Percentiles rank a stretch among this genome's conserved stretches.
phyloP scores from a whole-genome alignment of 2,329 filamentous ascomycete genomes.

The Lecanicillium sp. region DNA sequence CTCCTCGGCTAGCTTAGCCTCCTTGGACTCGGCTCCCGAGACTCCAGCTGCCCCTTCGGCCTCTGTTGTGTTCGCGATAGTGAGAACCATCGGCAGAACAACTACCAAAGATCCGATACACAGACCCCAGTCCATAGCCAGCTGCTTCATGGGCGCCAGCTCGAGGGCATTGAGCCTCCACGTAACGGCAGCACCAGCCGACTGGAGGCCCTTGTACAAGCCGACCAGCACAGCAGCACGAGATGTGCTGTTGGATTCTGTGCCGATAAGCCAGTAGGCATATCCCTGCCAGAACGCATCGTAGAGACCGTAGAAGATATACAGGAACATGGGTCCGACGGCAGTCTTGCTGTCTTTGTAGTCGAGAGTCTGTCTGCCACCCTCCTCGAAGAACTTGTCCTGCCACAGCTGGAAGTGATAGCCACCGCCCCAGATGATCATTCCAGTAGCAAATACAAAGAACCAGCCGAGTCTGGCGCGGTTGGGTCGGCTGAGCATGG shows the following conservation, averaged over 20 bases:
- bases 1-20: constrained; percentile 16
- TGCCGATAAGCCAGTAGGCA: constrained; percentile 55
- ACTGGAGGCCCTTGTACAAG: constrained; percentile 41
- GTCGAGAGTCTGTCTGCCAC: constrained; percentile 40
- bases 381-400: constrained; percentile 32
- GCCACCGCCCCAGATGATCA: constrained; percentile 55
- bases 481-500: constrained; percentile 34
- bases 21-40: constrained; percentile 5
- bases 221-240: constrained; percentile 39
- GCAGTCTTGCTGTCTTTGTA: constrained; percentile 43
- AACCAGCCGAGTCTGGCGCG: constrained; percentile 42
- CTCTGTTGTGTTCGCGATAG: constrained; percentile 27
- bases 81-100: constrained; percentile 36
- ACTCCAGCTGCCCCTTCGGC: constrained; percentile 21
- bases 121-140: constrained; percentile 41
- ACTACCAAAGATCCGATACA: constrained; percentile 38
- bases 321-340: constrained; percentile 59
- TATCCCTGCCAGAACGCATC: constrained; percentile 62
- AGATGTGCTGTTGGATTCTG: constrained; percentile 35
- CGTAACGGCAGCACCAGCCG: constrained; percentile 38
- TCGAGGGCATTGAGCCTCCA: constrained; percentile 37
- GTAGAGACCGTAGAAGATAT: constrained; percentile 65
- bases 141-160: constrained; percentile 32
- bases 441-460: constrained; percentile 41
- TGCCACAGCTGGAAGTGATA: constrained; percentile 59